Conservation (phyloP, 1,284 basidiomycete genomes). For the Trametes versicolor region DNA sequence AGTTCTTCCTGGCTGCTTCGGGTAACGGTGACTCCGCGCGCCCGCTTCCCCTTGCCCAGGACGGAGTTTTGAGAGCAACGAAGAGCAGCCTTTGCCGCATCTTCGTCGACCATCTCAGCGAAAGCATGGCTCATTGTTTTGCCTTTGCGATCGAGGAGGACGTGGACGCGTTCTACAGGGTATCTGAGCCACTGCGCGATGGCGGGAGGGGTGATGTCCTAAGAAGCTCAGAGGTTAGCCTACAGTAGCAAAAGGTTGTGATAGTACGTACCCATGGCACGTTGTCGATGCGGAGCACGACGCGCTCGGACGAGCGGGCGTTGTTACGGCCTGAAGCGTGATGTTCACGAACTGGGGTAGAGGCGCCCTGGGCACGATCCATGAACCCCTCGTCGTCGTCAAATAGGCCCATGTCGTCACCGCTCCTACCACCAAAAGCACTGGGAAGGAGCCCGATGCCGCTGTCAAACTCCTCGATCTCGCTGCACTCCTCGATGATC, state of each 20-base stretch:
- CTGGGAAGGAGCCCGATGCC: conserved; percentile 36
- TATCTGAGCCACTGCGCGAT: conserved; percentile 75
- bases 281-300: conserved; percentile 83
- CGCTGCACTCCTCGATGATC: conserved; percentile 33
- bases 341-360: conserved; percentile 41
- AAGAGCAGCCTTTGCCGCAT: conserved; percentile 70
- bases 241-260: background rate
- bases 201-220: conserved; percentile 84
- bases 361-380: conserved; percentile 44
- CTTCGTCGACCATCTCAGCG: conserved; percentile 70
- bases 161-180: conserved; percentile 73
- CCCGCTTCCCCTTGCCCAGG: conserved; percentile 77
- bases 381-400: conserved; percentile 41
- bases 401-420: conserved; percentile 26
- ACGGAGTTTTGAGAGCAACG: conserved; percentile 71
- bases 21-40: conserved; percentile 83
- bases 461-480: conserved; percentile 35
- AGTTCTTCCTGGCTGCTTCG: conserved; percentile 80
- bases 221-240: background rate
- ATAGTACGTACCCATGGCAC: conserved; percentile 77
- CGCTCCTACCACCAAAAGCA: conserved; percentile 31
- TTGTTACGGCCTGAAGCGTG: conserved; percentile 17
- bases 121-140: conserved; percentile 86
- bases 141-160: conserved; percentile 79
- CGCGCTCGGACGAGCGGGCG: conserved; percentile 48